phyloP scores from a whole-genome alignment of 73 alveolate species.

The Effrenium voratum region DNA sequence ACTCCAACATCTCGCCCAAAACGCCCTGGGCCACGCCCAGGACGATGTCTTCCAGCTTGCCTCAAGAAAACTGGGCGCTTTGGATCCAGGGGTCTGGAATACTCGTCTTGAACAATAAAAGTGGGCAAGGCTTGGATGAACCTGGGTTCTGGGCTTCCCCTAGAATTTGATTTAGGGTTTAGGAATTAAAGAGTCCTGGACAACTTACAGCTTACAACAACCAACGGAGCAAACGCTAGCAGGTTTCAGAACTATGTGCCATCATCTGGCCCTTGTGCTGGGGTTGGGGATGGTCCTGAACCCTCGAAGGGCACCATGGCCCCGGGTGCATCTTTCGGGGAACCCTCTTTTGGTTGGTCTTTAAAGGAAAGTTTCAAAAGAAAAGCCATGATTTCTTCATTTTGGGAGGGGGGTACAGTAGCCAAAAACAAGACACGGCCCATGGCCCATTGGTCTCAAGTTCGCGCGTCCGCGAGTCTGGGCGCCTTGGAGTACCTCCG shows the following conservation, averaged over 20 bases:
- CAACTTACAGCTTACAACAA: too few species aligned
- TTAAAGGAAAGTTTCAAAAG: too few species aligned
- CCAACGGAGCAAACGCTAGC: too few species aligned
- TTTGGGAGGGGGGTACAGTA: too few species aligned
- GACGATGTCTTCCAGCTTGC: slow-evolving; percentile 58
- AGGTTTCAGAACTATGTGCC: neutral
- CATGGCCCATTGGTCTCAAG: too few species aligned
- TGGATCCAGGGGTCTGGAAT: neutral
- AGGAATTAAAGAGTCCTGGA: too few species aligned
- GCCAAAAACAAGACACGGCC: too few species aligned
- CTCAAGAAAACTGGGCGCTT: neutral
- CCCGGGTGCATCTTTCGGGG: neutral
- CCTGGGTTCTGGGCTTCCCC: too few species aligned
- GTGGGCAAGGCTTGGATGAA: too few species aligned
- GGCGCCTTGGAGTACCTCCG: slow-evolving; percentile 27
- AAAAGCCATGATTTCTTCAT: neutral
- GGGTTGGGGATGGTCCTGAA: neutral
- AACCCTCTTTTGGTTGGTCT: too few species aligned
- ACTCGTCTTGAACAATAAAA: too few species aligned
- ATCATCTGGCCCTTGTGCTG: neutral
- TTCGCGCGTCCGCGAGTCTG: neutral
- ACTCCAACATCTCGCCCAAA: slow-evolving; percentile 52
- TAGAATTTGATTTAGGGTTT: too few species aligned
- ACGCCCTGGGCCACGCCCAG: slow-evolving; percentile 80
- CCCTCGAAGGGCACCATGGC: neutral